Evolutionary conservation across 139 green algal genomes (phyloP).

Genomic region (Eudorina sp.): DNA sequence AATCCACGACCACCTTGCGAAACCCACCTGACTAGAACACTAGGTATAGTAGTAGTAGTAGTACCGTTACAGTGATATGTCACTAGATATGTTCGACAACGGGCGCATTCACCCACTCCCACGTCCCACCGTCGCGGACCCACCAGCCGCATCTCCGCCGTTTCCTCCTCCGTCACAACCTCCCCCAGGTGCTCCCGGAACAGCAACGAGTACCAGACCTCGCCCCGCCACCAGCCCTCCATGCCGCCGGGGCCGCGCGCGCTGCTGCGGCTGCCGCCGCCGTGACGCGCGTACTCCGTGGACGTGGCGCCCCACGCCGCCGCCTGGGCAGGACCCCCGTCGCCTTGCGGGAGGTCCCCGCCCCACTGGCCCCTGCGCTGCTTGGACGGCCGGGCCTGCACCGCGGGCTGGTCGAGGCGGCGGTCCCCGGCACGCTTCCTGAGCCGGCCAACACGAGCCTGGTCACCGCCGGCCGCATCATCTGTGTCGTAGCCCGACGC

Average conservation of each 20-base stretch:
- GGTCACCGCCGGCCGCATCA: background rate
- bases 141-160: slow-evolving; percentile 52
- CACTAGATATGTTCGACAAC: no score
- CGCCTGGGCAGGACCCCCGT: no score
- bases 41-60: no score
- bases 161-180: background rate
- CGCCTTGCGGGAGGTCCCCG: no score
- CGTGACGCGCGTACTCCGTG: background rate
- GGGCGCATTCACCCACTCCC: background rate
- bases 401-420: no score
- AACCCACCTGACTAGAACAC: no score
- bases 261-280: slow-evolving; percentile 28
- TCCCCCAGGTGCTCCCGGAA: slow-evolving; percentile 36
- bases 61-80: no score
- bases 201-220: slow-evolving; percentile 49
- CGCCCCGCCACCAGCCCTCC: slow-evolving; percentile 17
- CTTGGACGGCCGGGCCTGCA: no score
- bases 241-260: background rate
- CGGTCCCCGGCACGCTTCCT: no score
- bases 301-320: background rate
- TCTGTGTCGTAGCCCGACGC: no score
- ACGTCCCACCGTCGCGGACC: background rate
- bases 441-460: background rate
- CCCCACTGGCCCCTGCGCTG: no score
- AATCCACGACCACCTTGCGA: no score